phyloP scores from a whole-genome alignment of 2,329 filamentous ascomycete species.

The Elsinoe fawcettii region DNA sequence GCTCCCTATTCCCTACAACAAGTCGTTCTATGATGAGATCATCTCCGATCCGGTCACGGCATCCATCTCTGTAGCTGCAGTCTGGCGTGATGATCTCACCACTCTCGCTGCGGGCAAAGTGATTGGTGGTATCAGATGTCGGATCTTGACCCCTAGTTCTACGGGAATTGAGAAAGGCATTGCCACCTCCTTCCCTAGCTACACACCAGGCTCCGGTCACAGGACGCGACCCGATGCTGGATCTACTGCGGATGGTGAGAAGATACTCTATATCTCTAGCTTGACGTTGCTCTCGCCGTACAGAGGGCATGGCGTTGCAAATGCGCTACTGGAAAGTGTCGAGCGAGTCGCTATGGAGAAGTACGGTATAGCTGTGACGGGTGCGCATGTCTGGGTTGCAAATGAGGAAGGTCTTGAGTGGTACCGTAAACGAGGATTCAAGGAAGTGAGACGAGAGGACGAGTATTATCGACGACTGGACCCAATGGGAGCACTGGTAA shows the following conservation, averaged over 20 bases:
- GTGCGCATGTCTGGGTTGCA: conserved; percentile 57
- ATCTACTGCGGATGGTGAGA: conserved; percentile 18
- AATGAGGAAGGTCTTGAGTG: conserved; percentile 53
- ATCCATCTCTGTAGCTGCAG: conserved; percentile 51
- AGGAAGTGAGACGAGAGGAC: conserved; percentile 43
- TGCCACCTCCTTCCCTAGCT: conserved; percentile 6
- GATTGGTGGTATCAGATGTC: conserved; percentile 42
- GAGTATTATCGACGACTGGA: conserved; percentile 53
- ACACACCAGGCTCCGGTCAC: background rate
- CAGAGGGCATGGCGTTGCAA: conserved; percentile 50
- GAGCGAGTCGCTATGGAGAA: conserved; percentile 33
- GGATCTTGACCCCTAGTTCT: conserved; percentile 30
- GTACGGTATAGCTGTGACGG: conserved; percentile 46
- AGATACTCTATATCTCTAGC: conserved; percentile 53
- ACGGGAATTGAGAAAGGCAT: background rate
- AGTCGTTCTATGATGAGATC: conserved; percentile 53
- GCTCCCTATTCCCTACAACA: conserved; percentile 54
- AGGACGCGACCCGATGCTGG: background rate
- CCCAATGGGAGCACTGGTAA: conserved; percentile 48
- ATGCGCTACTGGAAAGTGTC: conserved; percentile 42
- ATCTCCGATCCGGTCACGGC: conserved; percentile 46
- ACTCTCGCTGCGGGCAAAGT: conserved; percentile 28
- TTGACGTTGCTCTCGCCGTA: conserved; percentile 54
- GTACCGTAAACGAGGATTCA: conserved; percentile 53
- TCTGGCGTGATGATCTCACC: conserved; percentile 45